Evolutionary conservation across 805 yeast genomes (phyloP), one percentile per base, ranked within the genome.

Genomic region (Ogataea trehalophila): DNA sequence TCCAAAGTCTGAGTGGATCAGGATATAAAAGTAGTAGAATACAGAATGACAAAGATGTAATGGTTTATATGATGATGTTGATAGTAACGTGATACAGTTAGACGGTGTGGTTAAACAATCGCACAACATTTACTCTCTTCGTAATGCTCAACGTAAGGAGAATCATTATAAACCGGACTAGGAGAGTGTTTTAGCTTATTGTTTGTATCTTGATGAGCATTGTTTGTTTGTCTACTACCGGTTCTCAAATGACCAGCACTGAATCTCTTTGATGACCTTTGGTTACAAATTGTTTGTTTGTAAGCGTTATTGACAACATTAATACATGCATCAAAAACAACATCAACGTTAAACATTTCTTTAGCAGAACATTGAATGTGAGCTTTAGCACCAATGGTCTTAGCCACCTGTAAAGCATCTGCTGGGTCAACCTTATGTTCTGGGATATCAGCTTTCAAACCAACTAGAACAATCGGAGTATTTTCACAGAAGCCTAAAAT

Each of bases 321-420:
- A 56, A 69, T 73, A 52, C 73, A 70, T 13, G 55, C 69, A 57
- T 84, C 76, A 63, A 91, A 90, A 2, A 89, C 83, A 33, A 79
- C 77, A 42, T 71, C 70, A 9, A 91, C 79, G 47, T 88, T 87
- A 48, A 75, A 73, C 72, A 81, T 80, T 17, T 76, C 70, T 55
- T 80, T 83, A 5, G 96, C 88, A 7, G 95, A 86, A 61, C 96
- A 88, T 63, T 85, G 86, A 44, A 87, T 66, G 61, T 87, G 92
- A 5, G 80, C 81, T 33, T 77, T 70, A 0, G 95, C 92, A 35
- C 85, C 85, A 46, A 84, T 74, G 36, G 75, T 75, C 34, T 52
- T 49, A 13, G 69, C 66, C 20, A 63, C 62, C 18, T 48, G 49
- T 33, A 42, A 34, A 4, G 68, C 66, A 42, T 60, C 57, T 13